phyloP scores from a whole-genome alignment of 768 basidiomycete species.

The Pleurotus ostreatus region DNA sequence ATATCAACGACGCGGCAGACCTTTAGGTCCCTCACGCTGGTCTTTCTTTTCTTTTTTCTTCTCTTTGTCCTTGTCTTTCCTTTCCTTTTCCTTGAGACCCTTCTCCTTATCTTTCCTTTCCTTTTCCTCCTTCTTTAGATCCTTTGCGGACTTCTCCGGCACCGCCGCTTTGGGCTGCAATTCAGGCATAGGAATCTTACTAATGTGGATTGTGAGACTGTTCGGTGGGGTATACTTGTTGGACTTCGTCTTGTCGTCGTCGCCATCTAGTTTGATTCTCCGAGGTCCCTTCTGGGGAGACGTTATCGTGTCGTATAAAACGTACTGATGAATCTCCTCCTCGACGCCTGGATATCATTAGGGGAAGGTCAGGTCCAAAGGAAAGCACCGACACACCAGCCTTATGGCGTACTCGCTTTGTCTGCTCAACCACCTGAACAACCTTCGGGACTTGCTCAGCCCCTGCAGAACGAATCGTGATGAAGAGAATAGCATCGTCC shows the following conservation, averaged over 20 bases:
- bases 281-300: slow-evolving; percentile 48
- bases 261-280: slow-evolving; percentile 68
- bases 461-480: slow-evolving; percentile 64
- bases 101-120: slow-evolving; percentile 37
- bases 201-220: slow-evolving; percentile 68
- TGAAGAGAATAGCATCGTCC: slow-evolving; percentile 81
- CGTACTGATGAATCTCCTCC: slow-evolving; percentile 73
- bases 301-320: slow-evolving; percentile 56
- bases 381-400: slow-evolving; percentile 41
- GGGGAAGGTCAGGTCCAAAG: not conserved
- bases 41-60: slow-evolving; percentile 32
- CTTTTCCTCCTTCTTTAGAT: slow-evolving; percentile 22
- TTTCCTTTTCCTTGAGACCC: slow-evolving; percentile 23
- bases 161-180: slow-evolving; percentile 49
- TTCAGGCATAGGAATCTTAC: slow-evolving; percentile 87
- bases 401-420: slow-evolving; percentile 74
- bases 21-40: slow-evolving; percentile 4
- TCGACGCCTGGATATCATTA: slow-evolving; percentile 29
- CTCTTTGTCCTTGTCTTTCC: slow-evolving; percentile 21
- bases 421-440: slow-evolving; percentile 74
- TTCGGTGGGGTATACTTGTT: slow-evolving; percentile 62
- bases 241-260: slow-evolving; percentile 35
- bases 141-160: slow-evolving; percentile 16
- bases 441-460: slow-evolving; percentile 71
- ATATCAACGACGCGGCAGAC: not conserved